Evolutionary conservation across 345 rosid species (phyloP), one percentile per base, ranked within the genome.

Genomic region (Alliaria petiolata): DNA sequence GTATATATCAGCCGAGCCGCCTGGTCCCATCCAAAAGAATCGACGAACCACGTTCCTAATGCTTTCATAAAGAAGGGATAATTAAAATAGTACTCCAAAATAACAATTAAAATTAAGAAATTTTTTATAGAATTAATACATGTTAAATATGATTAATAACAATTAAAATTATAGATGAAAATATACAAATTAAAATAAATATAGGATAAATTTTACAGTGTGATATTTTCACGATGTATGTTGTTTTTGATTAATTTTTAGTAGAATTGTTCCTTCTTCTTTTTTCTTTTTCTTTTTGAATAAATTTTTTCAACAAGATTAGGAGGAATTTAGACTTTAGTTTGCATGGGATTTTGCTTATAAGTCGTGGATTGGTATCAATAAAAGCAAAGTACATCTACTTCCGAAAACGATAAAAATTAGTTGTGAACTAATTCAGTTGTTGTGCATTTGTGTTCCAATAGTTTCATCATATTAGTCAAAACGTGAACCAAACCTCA

Each of bases 1-100:
- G 22, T 15, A 64, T 15, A 64, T n/a, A 15, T 26, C 14, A 67
- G 53, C 43, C 62, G 28, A 67, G 71, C 72, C 62, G 70, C 71
- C 34, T 33, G 72, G 65, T 56, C 65, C 55, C 64, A 56, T 69
- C 16, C 7, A 44, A 30, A 28, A 2, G 0, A 16, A 55, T 55
- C 34, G 43, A 45, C 45, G 6, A 43, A 44, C 66, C 15, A n/a
- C n/a, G 3, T 5, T 53, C 19, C 6, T 20, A 55, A 40, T 19
- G 62, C n/a, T 12, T 38, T 14, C 33, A 42, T 54, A 42, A 54
- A 30, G 42, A 42, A 31, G 6, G 31, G 16, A n/a, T n/a, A n/a
- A n/a, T n/a, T 5, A 22, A 39, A 67, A 54, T 54, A 67, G 33
- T 66, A 53, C 30, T 53, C 6, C 2, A n/a, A 28, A 28, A 26